Conservation (phyloP, 331 rosid species). For the Telfairia occidentalis region DNA sequence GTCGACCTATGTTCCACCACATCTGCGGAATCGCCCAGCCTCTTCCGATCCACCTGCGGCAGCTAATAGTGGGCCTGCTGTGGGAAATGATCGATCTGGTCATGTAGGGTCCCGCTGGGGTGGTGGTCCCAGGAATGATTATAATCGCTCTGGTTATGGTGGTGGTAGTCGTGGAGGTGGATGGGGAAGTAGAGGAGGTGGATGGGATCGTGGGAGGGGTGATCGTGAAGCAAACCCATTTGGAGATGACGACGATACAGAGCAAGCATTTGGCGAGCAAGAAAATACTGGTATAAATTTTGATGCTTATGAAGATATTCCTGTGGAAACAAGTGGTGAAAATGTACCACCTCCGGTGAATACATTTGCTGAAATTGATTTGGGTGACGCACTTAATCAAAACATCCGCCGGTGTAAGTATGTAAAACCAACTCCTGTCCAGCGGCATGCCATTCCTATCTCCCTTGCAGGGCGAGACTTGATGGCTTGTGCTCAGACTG, state of each 20-base stretch:
- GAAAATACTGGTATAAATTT: slow-evolving; percentile 60
- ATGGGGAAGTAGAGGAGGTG: slow-evolving; percentile 40
- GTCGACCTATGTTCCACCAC: slow-evolving; percentile 67
- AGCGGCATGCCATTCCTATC: slow-evolving; percentile 74
- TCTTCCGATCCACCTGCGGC: slow-evolving; percentile 32
- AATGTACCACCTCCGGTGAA: slow-evolving; percentile 63
- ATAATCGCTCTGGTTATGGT: slow-evolving; percentile 31
- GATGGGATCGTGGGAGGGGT: slow-evolving; percentile 40
- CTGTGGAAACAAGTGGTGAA: slow-evolving; percentile 72
- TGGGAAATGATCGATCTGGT: slow-evolving; percentile 25
- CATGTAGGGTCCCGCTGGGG: slow-evolving; percentile 35
- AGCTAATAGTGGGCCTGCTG: slow-evolving; percentile 18
- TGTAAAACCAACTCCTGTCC: slow-evolving; percentile 77
- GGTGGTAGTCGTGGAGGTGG: slow-evolving; percentile 36
- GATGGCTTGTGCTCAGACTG: slow-evolving; percentile 97
- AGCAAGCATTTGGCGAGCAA: slow-evolving; percentile 30
- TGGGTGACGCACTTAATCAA: slow-evolving; percentile 62
- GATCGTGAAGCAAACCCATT: slow-evolving; percentile 66
- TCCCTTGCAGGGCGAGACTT: slow-evolving; percentile 66
- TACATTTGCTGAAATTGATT: slow-evolving; percentile 76
- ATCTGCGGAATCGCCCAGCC: slow-evolving; percentile 57
- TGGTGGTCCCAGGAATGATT: slow-evolving; percentile 34
- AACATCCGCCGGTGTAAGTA: slow-evolving; percentile 72
- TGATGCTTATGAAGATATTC: slow-evolving; percentile 76
- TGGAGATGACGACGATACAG: slow-evolving; percentile 39